Evolutionary conservation across 352 stramenopile genomes (phyloP), one percentile per base, ranked within the genome.

Genomic region (Globisporangium abappressorium): DNA sequence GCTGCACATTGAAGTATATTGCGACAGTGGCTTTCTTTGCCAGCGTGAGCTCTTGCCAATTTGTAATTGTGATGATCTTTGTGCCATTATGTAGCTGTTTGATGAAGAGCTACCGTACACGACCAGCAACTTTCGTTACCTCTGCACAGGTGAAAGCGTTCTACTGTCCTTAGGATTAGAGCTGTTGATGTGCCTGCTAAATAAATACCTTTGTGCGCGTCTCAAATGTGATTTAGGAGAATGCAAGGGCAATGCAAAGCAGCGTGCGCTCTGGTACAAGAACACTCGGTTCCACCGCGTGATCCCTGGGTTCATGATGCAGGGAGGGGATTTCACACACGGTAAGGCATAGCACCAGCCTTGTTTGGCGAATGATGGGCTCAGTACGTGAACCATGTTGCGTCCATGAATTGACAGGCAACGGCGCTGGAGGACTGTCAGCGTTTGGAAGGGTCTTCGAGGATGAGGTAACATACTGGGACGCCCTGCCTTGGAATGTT

Each of bases 291-390:
- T 99, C 78, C 98, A 99, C 68, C 92, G 97, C n/a, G 89, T 99
- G n/a, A 97, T 99, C 66, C 97, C 97, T 26, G 94, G 97, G 46
- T 99, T 99, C 70, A 99, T 99, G 96, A 97, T 99, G 77, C 97
- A 99, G 78, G 93, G 94, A 28, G 96, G 97, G 12, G 97, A 99
- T 77, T 85, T 91, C 62, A 98, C 91, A 0, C 85, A 93, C 65
- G 94, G 92, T 92, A 65, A 47, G 53, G 12, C 9, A 5, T 11
- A 26, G 18, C 28, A 26, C 43, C 7, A 26, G 2, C 14, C 18
- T 15, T n/a, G 6, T 57, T 49, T 22, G 8, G 33, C 33, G 33
- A 38, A 38, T 38, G 33, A 38, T 38, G 33, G 8, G 6, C 6
- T 38, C 8, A 38, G 33, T 38, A 38, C 33, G 33, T 38, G 33